Base-by-base conservation (phyloP, 768 basidiomycete genomes). In the Chalciporus piperatus region DNA sequence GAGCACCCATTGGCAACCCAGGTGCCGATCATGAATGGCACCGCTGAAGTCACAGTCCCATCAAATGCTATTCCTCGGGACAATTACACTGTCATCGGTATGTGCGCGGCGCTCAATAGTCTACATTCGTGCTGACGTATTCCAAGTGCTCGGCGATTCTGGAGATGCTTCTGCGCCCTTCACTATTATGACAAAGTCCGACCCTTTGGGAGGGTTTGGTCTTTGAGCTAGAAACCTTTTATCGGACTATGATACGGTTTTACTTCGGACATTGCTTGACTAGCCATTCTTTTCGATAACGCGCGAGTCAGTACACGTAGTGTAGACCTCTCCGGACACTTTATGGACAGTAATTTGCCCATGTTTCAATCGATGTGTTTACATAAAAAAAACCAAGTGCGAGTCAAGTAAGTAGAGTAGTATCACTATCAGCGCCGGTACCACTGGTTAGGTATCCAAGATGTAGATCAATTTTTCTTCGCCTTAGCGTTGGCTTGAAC, bases 31-130 rank as follows among this genome's bases (percentile, higher is more conserved):
- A 70, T 65, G 14, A 66, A 68, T 16, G 86, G 85, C 19, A 58
- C 65, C 16, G 78, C 79, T 9, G 28, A 72, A 13, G 59, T 89
- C 49, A 74, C 65, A 0, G 82, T 89, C 19, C 87, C 87, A 0
- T 17, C 66, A 7, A 76, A 83, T 5, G 39, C 63, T 4, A 25
- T 52, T 3, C 60, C 70, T 9, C 61, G 76, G 30, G 54, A 68
- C 37, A 71, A 81, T 65, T 89, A 86, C 57, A 76, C 83, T 48
- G 68, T 89, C 61, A 83, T 79, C 52, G 60, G 87, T 87, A 62
- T 73, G 86, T 80, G 43, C 8, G 2, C 13, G 4, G 16, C 6
- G 13, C 17, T 20, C 27, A 3, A 9, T 39, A 5, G 7, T 22
- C 41, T 19, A 22, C 28, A 11, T 17, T 23, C 35, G n/a, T 51